These are phyloP conservation scores for Penicillium verrucosum DNA, from an alignment of 2,329 filamentous ascomycete species.

Conservation along the genomic window DNA sequence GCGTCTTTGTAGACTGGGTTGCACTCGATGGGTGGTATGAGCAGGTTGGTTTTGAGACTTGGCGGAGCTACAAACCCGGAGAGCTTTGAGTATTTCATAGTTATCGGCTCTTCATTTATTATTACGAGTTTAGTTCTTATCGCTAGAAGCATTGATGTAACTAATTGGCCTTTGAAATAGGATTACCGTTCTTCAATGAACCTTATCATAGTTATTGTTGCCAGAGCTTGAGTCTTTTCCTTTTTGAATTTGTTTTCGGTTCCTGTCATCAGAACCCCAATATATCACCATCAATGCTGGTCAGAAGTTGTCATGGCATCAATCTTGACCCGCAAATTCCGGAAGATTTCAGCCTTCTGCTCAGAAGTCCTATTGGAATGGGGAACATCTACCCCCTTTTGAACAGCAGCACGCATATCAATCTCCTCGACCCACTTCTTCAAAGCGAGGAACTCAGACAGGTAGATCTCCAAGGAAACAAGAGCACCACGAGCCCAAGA, in stretches of 20 bases:
- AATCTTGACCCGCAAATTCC: slow-evolving; percentile 18
- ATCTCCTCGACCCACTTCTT: slow-evolving; percentile 33
- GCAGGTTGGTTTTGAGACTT: slow-evolving; percentile 41
- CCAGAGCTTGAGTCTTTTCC: background rate
- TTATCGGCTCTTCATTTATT: background rate
- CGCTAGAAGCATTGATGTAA: background rate
- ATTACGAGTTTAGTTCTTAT: background rate
- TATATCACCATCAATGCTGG: slow-evolving; percentile 12
- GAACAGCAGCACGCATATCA: slow-evolving; percentile 28
- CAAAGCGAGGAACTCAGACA: slow-evolving; percentile 32
- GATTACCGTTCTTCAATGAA: background rate
- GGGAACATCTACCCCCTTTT: slow-evolving; percentile 24
- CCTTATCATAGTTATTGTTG: background rate
- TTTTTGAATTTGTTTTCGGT: background rate
- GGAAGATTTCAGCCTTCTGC: slow-evolving; percentile 12
- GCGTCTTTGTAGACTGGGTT: slow-evolving; percentile 47
- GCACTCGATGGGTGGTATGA: slow-evolving; percentile 46
- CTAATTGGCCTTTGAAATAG: too few species aligned
- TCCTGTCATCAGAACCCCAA: background rate
- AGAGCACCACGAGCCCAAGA: slow-evolving; percentile 39
- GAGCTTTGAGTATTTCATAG: slow-evolving; percentile 17
- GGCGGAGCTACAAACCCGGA: slow-evolving; percentile 40
- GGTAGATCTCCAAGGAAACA: slow-evolving; percentile 27
- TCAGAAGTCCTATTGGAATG: slow-evolving; percentile 11
- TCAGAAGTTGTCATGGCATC: slow-evolving; percentile 21